Evolutionary conservation across 257 asterid species (phyloP).

Genomic region (Buddleja alternifolia): DNA sequence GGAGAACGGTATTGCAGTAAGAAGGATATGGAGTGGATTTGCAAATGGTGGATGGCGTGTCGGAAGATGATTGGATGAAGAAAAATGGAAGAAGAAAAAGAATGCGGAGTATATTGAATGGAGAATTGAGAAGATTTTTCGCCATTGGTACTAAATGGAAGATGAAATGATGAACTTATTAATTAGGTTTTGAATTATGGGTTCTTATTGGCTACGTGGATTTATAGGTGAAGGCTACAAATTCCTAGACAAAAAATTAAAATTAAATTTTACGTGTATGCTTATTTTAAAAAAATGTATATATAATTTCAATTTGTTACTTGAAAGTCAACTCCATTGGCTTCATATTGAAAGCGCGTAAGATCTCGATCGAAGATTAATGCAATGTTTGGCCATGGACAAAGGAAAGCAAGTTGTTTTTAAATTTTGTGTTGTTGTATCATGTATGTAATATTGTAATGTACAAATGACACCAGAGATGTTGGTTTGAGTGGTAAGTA

Average conservation of each 20-base stretch:
- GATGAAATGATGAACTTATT: not conserved
- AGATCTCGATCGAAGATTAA: slow-evolving; percentile 33
- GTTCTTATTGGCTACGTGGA: not conserved
- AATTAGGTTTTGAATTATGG: not conserved
- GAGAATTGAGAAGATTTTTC: not conserved
- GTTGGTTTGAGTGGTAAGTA: no score
- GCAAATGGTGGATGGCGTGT: slow-evolving; percentile 45
- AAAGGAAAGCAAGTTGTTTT: slow-evolving; percentile 22
- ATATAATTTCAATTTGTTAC: no score
- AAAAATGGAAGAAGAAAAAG: slow-evolving; percentile 23
- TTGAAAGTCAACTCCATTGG: slow-evolving; percentile 40
- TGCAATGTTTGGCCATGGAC: slow-evolving; percentile 13
- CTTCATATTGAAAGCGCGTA: slow-evolving; percentile 42
- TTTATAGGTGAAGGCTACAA: slow-evolving; percentile 29
- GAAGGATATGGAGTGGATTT: slow-evolving; percentile 58
- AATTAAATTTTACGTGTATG: no score
- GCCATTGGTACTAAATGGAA: slow-evolving; percentile 27
- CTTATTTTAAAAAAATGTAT: no score
- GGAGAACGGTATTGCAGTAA: slow-evolving; percentile 54
- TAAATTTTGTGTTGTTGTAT: not conserved
- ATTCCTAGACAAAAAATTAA: not conserved
- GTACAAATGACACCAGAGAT: no score
- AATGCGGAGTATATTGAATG: not conserved
- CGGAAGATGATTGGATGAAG: slow-evolving; percentile 9
- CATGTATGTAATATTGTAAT: no score